Conservation (phyloP, 768 basidiomycete species). For the Boletus rubescentipes region DNA sequence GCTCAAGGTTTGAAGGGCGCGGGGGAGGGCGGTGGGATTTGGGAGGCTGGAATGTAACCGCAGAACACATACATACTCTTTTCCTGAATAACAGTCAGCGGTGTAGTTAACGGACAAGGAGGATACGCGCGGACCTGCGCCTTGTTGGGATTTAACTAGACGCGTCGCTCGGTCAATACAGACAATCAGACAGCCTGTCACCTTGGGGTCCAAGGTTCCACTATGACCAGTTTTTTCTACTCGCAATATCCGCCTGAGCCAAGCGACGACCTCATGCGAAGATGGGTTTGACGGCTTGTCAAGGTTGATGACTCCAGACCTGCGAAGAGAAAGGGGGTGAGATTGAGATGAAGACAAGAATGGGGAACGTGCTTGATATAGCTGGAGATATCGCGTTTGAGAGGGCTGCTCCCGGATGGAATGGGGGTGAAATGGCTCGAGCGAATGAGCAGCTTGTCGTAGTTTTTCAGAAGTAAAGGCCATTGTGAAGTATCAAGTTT, state of each 20-base stretch:
- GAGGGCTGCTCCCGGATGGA: slow-evolving; percentile 87
- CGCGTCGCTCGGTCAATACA: slow-evolving; percentile 99
- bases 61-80: slow-evolving; percentile 97
- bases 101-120: neutral
- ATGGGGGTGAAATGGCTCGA: slow-evolving; percentile 99
- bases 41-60: slow-evolving; percentile 84
- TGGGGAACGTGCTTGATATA: slow-evolving; percentile 77
- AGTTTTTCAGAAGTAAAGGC: slow-evolving; percentile 98
- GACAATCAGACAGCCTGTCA: slow-evolving; percentile 97
- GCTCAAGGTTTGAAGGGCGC: slow-evolving; percentile 93
- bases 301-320: slow-evolving; percentile 97
- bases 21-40: slow-evolving; percentile 82
- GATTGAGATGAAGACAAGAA: neutral
- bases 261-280: slow-evolving; percentile 98
- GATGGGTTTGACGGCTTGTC: slow-evolving; percentile 99
- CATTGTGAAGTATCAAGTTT: slow-evolving; percentile 93
- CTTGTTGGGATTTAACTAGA: slow-evolving; percentile 97
- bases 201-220: slow-evolving; percentile 98
- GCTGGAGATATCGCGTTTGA: slow-evolving; percentile 88
- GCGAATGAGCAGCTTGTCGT: slow-evolving; percentile 93
- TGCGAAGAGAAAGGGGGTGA: slow-evolving; percentile 31
- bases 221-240: slow-evolving; percentile 99
- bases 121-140: slow-evolving; percentile 67
- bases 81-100: slow-evolving; percentile 50
- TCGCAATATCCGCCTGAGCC: slow-evolving; percentile 94